These are phyloP conservation scores for Paramyrothecium sp. DNA, from an alignment of 2,329 filamentous ascomycete genomes.

Conservation along the genomic window DNA sequence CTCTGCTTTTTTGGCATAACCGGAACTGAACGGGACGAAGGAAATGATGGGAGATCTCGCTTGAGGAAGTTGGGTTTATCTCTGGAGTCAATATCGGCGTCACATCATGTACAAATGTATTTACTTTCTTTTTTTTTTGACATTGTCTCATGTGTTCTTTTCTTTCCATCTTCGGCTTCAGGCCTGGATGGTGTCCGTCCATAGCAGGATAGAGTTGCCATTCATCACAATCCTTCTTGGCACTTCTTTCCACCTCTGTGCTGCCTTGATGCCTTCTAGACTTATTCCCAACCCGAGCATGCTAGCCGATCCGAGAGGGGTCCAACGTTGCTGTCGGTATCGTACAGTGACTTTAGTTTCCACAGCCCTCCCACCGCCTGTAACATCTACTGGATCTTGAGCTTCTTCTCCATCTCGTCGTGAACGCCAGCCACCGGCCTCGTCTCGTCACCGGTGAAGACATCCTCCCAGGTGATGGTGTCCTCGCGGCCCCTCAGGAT, in stretches of 20 bases:
- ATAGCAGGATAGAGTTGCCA: slow-evolving; percentile 26
- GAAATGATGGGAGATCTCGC: slow-evolving; percentile 14
- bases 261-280: background rate
- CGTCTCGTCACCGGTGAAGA: slow-evolving; percentile 78
- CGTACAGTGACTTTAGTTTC: background rate
- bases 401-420: slow-evolving; percentile 89
- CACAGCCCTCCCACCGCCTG: background rate
- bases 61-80: slow-evolving; percentile 20
- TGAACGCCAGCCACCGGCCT: slow-evolving; percentile 73
- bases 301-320: background rate
- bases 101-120: slow-evolving; percentile 22
- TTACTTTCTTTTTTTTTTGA: slow-evolving; percentile 1
- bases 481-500: slow-evolving; percentile 79
- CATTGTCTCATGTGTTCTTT: slow-evolving; percentile 17
- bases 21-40: slow-evolving; percentile 15
- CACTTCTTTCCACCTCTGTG: slow-evolving; percentile 12
- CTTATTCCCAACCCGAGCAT: background rate
- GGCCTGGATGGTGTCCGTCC: slow-evolving; percentile 16
- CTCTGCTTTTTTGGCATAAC: slow-evolving; percentile 15
- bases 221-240: background rate
- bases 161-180: slow-evolving; percentile 2
- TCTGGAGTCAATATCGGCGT: slow-evolving; percentile 24
- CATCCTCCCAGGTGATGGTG: slow-evolving; percentile 87
- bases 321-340: background rate
- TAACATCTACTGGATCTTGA: slow-evolving; percentile 61